These are phyloP conservation scores for Russula abietina DNA, from an alignment of 768 basidiomycete species.

Conservation along the genomic window DNA sequence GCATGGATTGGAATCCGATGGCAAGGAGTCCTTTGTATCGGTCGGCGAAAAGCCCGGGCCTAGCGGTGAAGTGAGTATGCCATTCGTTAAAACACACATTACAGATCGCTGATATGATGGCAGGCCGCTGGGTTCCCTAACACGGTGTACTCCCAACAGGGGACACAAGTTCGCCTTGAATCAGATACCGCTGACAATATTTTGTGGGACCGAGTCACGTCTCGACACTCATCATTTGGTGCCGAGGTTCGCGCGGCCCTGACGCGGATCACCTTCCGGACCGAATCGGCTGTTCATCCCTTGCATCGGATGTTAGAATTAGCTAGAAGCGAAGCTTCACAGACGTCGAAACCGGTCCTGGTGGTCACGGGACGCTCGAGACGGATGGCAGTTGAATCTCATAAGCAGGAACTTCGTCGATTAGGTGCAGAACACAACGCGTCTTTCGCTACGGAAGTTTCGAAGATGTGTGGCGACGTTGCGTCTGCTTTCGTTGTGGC, in stretches of 20 bases:
- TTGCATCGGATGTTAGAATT: conserved; percentile 51
- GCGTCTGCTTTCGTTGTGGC: conserved; percentile 61
- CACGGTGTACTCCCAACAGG: conserved; percentile 63
- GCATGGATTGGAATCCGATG: conserved; percentile 37
- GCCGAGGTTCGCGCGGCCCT: conserved; percentile 39
- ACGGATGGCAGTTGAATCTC: conserved; percentile 55
- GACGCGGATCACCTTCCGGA: conserved; percentile 58
- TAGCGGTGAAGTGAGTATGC: conserved; percentile 32
- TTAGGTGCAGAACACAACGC: conserved; percentile 40
- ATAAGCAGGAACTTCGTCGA: conserved; percentile 51
- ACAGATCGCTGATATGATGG: conserved; percentile 10
- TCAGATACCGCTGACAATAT: conserved; percentile 82
- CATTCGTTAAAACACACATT: background rate
- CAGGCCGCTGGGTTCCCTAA: conserved; percentile 52
- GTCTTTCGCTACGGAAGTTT: conserved; percentile 48
- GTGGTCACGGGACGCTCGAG: conserved; percentile 71
- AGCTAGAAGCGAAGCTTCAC: conserved; percentile 30
- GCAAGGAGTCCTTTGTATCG: conserved; percentile 30
- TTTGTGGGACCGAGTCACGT: conserved; percentile 61
- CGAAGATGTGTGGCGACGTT: conserved; percentile 72
- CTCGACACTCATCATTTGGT: conserved; percentile 28
- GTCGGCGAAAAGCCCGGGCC: conserved; percentile 26
- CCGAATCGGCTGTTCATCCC: conserved; percentile 44
- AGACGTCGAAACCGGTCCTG: conserved; percentile 46
- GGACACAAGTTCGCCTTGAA: conserved; percentile 58